These are phyloP conservation scores for Mycena floridula DNA, from an alignment of 768 basidiomycete species.

Conservation along the genomic window DNA sequence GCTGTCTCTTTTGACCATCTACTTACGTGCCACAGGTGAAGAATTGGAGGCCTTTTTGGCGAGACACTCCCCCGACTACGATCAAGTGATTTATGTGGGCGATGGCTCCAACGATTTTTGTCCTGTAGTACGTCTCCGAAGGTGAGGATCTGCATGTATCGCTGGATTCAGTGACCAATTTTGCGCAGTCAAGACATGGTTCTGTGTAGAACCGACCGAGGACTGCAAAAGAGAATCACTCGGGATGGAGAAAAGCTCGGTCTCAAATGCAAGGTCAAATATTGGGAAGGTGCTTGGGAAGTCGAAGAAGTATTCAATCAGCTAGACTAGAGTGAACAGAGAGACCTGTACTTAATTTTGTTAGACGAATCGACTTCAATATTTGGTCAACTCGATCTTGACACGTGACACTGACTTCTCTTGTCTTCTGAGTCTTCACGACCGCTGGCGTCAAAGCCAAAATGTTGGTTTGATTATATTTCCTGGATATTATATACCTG, in stretches of 20 bases:
- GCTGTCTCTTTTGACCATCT: background rate
- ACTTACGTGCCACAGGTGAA: conserved; percentile 48
- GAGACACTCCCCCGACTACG: conserved; percentile 53
- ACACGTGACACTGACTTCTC: too few relatives aligned
- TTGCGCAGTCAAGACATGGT: conserved; percentile 71
- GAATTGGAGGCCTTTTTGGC: conserved; percentile 82
- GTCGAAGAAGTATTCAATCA: conserved; percentile 75
- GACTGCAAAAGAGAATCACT: conserved; percentile 72
- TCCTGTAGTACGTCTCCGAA: conserved; percentile 75
- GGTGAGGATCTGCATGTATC: conserved; percentile 32
- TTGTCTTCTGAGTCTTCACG: too few relatives aligned
- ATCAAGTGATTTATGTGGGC: conserved; percentile 85
- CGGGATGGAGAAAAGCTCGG: conserved; percentile 60
- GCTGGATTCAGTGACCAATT: background rate
- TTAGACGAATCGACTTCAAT: too few relatives aligned
- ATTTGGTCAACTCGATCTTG: too few relatives aligned
- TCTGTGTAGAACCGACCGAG: conserved; percentile 73
- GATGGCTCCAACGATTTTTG: conserved; percentile 97
- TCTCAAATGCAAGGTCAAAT: conserved; percentile 65
- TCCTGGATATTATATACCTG: too few relatives aligned
- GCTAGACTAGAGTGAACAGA: too few relatives aligned
- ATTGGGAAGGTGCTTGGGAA: conserved; percentile 97
- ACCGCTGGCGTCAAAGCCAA: too few relatives aligned
- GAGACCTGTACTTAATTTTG: too few relatives aligned
- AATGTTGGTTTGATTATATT: too few relatives aligned